These are phyloP conservation scores for Phaffomyces thermotolerans DNA, from an alignment of 805 yeast genomes.

Conservation along the genomic window DNA sequence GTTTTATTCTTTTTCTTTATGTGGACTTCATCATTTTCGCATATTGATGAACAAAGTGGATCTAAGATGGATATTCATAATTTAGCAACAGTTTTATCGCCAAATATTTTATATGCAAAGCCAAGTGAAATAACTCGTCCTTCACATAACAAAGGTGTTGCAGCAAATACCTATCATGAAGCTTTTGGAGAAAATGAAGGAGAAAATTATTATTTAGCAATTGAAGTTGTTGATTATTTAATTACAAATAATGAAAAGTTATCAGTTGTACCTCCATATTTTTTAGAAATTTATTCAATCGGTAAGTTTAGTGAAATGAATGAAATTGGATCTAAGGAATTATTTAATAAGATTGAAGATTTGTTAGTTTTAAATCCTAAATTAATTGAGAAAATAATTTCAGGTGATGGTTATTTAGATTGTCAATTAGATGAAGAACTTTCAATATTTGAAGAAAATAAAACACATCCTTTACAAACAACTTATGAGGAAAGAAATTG, in stretches of 20 bases:
- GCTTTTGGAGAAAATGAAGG: constrained; percentile 40
- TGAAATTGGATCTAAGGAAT: constrained; percentile 31
- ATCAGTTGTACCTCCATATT: constrained; percentile 62
- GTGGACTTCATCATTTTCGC: constrained; percentile 96
- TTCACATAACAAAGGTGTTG: constrained; percentile 15
- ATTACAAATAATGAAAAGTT: constrained; percentile 78
- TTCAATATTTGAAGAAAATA: constrained; percentile 13
- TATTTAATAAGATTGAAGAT: constrained; percentile 27
- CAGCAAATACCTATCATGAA: constrained; percentile 27
- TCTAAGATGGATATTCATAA: constrained; percentile 96
- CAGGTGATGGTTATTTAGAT: not conserved
- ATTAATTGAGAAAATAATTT: constrained; percentile 7
- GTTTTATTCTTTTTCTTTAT: constrained; percentile 78
- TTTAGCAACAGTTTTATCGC: constrained; percentile 91
- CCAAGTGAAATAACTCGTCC: constrained; percentile 29
- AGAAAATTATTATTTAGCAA: constrained; percentile 78
- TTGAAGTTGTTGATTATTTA: constrained; percentile 80
- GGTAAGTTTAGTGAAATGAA: constrained; percentile 19
- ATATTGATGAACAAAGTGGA: constrained; percentile 81
- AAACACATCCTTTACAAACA: constrained; percentile 6
- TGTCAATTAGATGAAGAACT: not conserved
- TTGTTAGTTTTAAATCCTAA: constrained; percentile 23
- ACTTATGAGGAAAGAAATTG: constrained; percentile 9
- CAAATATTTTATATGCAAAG: constrained; percentile 70
- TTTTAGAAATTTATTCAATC: constrained; percentile 24